Percentiles rank a stretch among this genome's conserved stretches.
These are phyloP conservation scores for Flaveria floridana DNA, from an alignment of 140 eudicot genomes.

Conservation along the genomic window DNA sequence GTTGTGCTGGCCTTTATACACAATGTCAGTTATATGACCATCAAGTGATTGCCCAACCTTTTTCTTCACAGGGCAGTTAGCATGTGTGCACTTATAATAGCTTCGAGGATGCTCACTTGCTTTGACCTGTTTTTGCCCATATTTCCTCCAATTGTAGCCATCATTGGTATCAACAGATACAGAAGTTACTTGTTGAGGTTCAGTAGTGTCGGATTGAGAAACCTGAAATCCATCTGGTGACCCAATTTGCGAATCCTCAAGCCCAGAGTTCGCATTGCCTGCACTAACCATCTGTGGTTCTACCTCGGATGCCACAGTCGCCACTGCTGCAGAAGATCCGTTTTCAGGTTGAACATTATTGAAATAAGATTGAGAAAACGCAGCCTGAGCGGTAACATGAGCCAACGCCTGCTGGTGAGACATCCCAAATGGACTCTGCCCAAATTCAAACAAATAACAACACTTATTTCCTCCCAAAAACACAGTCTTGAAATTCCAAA, in stretches of 20 bases:
- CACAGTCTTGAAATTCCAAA: constrained; percentile 11
- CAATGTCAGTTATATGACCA: constrained; percentile 84
- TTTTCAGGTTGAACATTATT: constrained; percentile 41
- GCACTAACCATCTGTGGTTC: constrained; percentile 27
- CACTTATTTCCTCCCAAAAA: not conserved
- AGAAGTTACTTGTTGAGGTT: constrained; percentile 31
- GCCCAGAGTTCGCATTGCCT: constrained; percentile 32
- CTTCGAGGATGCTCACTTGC: constrained; percentile 90
- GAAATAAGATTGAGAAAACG: constrained; percentile 60
- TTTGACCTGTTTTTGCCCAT: constrained; percentile 94
- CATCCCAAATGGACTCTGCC: constrained; percentile 90
- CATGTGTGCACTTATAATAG: constrained; percentile 78
- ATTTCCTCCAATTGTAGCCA: constrained; percentile 94
- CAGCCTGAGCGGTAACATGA: constrained; percentile 92
- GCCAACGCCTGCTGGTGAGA: constrained; percentile 95
- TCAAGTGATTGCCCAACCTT: constrained; percentile 75
- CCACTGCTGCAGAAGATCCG: constrained; percentile 25
- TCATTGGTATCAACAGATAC: constrained; percentile 59
- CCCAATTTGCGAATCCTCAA: constrained; percentile 51
- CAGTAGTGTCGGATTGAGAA: constrained; percentile 38
- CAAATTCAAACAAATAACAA: constrained; percentile 10
- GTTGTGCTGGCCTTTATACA: constrained; percentile 86
- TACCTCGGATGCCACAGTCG: constrained; percentile 17
- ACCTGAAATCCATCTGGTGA: constrained; percentile 40
- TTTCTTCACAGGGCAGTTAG: constrained; percentile 81